A percentile compares a stretch with the other conserved stretches of the same genome.
These are phyloP conservation scores for Diaporthe vexans DNA, from an alignment of 2,329 filamentous ascomycete genomes.

Conservation along the genomic window DNA sequence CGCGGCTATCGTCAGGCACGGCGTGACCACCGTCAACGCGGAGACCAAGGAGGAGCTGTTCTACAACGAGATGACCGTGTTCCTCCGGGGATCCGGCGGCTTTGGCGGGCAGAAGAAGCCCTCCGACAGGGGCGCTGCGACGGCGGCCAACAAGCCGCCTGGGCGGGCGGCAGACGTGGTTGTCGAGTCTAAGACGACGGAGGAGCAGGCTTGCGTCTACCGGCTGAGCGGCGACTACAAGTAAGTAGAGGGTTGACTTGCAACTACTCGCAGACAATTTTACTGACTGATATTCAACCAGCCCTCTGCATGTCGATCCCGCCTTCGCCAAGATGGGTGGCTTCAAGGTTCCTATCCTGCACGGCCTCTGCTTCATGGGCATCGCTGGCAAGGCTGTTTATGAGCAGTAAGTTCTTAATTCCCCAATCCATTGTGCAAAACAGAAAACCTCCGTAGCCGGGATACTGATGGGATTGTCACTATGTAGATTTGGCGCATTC, in stretches of 20 bases:
- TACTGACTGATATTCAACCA: conserved; percentile 44
- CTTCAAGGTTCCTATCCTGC: conserved; percentile 93
- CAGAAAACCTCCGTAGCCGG: background rate
- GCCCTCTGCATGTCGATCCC: conserved; percentile 94
- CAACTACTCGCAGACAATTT: background rate
- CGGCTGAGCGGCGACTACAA: conserved; percentile 95
- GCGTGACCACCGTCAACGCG: conserved; percentile 86
- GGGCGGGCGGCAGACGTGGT: conserved; percentile 83
- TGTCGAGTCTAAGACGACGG: conserved; percentile 86
- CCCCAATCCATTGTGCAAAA: background rate
- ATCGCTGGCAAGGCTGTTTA: conserved; percentile 92
- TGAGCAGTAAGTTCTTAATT: conserved; percentile 62
- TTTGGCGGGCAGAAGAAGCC: conserved; percentile 89
- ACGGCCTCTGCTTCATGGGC: conserved; percentile 97
- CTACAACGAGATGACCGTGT: conserved; percentile 96
- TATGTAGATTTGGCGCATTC: conserved; percentile 75
- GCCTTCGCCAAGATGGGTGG: conserved; percentile 94
- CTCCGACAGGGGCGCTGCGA: conserved; percentile 82
- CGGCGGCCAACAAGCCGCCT: conserved; percentile 83
- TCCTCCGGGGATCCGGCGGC: conserved; percentile 90
- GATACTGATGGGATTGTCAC: background rate
- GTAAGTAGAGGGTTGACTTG: conserved; percentile 51
- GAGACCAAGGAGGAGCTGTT: conserved; percentile 91
- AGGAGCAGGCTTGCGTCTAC: conserved; percentile 95
- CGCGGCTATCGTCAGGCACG: conserved; percentile 85